Evolutionary conservation across 2,329 filamentous ascomycete genomes (phyloP).

Genomic region (Grosmannia penicillata): DNA sequence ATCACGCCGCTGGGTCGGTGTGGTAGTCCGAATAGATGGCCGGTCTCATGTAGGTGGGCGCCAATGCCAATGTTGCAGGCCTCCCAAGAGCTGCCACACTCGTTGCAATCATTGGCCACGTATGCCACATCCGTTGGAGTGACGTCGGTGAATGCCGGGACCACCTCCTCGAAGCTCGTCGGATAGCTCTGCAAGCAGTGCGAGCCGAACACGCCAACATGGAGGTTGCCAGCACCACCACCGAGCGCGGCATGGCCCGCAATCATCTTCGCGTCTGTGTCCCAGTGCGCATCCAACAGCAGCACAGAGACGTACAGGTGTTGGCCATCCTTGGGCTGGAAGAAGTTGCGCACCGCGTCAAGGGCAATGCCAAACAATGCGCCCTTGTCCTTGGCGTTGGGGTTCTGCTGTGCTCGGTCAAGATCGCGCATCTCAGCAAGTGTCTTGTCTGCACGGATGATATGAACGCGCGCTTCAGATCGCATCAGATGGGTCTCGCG

Average conservation of each 20-base stretch:
- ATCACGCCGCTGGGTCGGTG: conserved; percentile 88
- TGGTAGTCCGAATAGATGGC: conserved; percentile 79
- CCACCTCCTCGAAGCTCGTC: conserved; percentile 74
- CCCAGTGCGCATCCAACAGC: conserved; percentile 82
- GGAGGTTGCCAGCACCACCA: conserved; percentile 54
- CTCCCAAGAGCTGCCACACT: conserved; percentile 86
- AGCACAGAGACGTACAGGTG: conserved; percentile 80
- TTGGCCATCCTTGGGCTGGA: conserved; percentile 59
- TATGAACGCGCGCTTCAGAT: conserved; percentile 79
- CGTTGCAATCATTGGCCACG: conserved; percentile 74
- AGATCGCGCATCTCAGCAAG: conserved; percentile 70
- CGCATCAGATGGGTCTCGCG: conserved; percentile 57
- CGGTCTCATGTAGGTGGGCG: conserved; percentile 80
- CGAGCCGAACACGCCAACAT: conserved; percentile 82
- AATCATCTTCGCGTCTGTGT: conserved; percentile 52
- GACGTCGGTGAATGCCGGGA: conserved; percentile 78
- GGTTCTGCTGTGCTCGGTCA: conserved; percentile 64
- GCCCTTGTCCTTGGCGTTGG: conserved; percentile 51
- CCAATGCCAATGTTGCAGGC: conserved; percentile 90
- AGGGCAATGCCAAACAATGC: conserved; percentile 65
- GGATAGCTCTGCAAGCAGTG: conserved; percentile 88
- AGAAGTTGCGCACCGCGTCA: conserved; percentile 65
- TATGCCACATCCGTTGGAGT: conserved; percentile 70
- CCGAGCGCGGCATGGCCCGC: conserved; percentile 76
- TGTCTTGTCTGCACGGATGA: conserved; percentile 72